phyloP scores from a whole-genome alignment of 2,329 filamentous ascomycete genomes.

The Madurella mycetomatis region DNA sequence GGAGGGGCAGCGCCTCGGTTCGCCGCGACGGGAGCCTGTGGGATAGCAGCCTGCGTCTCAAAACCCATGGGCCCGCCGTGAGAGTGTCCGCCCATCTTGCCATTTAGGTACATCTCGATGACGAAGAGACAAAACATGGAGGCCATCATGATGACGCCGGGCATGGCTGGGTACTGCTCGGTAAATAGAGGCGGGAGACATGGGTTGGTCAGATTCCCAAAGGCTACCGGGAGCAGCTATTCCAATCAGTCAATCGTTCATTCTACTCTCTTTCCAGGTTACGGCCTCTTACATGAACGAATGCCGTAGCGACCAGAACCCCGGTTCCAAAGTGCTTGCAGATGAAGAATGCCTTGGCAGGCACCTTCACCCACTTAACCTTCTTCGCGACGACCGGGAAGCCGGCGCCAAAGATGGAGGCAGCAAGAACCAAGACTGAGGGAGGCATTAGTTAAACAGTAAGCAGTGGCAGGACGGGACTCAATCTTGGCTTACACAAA shows the following conservation, averaged over 20 bases:
- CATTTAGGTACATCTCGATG: constrained; percentile 59
- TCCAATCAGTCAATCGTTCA: neutral
- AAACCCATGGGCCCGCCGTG: constrained; percentile 53
- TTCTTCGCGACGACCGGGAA: constrained; percentile 53
- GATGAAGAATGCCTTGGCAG: constrained; percentile 54
- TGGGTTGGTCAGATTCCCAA: constrained; percentile 46
- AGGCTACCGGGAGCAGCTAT: constrained; percentile 56
- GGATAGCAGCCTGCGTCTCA: constrained; percentile 16
- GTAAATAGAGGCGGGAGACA: constrained; percentile 58
- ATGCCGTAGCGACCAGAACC: constrained; percentile 67
- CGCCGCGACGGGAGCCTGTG: neutral
- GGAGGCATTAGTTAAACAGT: constrained; percentile 11
- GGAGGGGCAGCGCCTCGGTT: constrained; percentile 19
- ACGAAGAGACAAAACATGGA: constrained; percentile 58
- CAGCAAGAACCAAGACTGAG: constrained; percentile 38
- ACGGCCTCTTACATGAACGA: constrained; percentile 56
- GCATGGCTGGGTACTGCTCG: constrained; percentile 55
- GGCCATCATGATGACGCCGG: constrained; percentile 62
- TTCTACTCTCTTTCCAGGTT: neutral
- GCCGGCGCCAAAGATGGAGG: constrained; percentile 43
- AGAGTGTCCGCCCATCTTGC: constrained; percentile 49
- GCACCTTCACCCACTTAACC: constrained; percentile 54
- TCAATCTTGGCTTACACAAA: constrained; percentile 35
- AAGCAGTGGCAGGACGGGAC: neutral
- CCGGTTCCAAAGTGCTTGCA: constrained; percentile 67